These are phyloP conservation scores for Xylaria multiplex DNA, from an alignment of 2,329 filamentous ascomycete genomes.

Conservation along the genomic window DNA sequence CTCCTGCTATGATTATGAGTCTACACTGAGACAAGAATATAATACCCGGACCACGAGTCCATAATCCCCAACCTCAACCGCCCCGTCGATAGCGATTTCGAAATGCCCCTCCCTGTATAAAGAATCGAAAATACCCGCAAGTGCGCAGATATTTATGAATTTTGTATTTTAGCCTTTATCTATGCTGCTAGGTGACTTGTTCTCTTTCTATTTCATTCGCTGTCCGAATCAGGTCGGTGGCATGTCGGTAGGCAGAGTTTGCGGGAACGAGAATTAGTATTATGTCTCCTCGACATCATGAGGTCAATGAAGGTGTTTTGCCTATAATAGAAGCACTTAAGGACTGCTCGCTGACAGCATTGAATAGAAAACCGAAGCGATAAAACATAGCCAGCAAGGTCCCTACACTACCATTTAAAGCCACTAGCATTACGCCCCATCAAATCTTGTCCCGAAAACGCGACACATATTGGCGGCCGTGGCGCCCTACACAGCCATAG, in stretches of 20 bases:
- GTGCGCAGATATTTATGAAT: neutral
- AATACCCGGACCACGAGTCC: slow-evolving; percentile 14
- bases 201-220: neutral
- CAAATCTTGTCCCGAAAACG: neutral
- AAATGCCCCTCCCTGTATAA: neutral
- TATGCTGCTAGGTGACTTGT: slow-evolving; percentile 9
- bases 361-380: neutral
- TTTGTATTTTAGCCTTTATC: neutral
- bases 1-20: neutral
- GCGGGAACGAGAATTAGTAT: slow-evolving; percentile 8
- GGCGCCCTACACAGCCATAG: slow-evolving; percentile 3
- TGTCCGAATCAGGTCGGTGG: neutral
- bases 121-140: neutral
- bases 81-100: slow-evolving; percentile 1
- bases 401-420: neutral
- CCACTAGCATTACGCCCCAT: neutral
- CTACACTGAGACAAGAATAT: slow-evolving; percentile 7
- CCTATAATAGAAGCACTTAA: slow-evolving; percentile 14
- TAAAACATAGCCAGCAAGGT: slow-evolving; percentile 5
- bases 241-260: neutral
- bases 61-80: neutral
- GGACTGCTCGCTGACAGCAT: neutral
- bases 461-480: neutral
- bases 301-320: slow-evolving; percentile 5
- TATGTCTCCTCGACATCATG: slow-evolving; percentile 4